Evolutionary conservation across 345 rosid genomes (phyloP), one percentile per base, ranked within the genome.

Genomic region (Physaria fendleri): DNA sequence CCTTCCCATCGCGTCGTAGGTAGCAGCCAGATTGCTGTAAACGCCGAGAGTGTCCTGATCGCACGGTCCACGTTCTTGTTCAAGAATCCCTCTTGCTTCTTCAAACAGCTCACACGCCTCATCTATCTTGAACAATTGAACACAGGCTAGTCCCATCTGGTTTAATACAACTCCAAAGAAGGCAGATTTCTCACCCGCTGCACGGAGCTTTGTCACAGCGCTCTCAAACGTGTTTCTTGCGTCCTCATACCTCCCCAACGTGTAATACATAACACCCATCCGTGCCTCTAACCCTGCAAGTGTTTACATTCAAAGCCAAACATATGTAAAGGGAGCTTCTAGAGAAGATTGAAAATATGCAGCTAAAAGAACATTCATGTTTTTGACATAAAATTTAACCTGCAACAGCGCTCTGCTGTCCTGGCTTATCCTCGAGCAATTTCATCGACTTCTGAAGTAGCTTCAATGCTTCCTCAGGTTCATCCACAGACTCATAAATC

Each of bases 1-100:
- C 99, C 99, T 90, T 60, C 99, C 99, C 93, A 90, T 90, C 11
- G 99, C 99, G 70, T 94, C 99, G 56, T 94, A 94, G 17, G 99
- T 94, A 56, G 97, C 99, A 2, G 99, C 99, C 16, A 94, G 85
- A 73, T 94, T 94, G 83, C 96, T 90, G 65, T 94, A 94, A 34
- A 94, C 85, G 15, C 97, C 97, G 20, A 94, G 79, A 6, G 99
- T 94, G 70, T 94, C 97, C 65, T 90, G 99, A 77, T 94, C 92
- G 43, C 99, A 94, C 0, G 93, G 85, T 9, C 99, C 96, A 48
- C 90, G 79, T 70, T 94, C 99, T 69, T 78, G 87, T 66, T 94
- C 99, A 42, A 94, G 81, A 65, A 94, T 81, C 2, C 54, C 76
- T 71, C 93, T 85, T 4, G 99, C 95, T 76, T 90, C 97, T 77